phyloP scores from a whole-genome alignment of 2,329 filamentous ascomycete genomes.

The Ceratocystis variospora region DNA sequence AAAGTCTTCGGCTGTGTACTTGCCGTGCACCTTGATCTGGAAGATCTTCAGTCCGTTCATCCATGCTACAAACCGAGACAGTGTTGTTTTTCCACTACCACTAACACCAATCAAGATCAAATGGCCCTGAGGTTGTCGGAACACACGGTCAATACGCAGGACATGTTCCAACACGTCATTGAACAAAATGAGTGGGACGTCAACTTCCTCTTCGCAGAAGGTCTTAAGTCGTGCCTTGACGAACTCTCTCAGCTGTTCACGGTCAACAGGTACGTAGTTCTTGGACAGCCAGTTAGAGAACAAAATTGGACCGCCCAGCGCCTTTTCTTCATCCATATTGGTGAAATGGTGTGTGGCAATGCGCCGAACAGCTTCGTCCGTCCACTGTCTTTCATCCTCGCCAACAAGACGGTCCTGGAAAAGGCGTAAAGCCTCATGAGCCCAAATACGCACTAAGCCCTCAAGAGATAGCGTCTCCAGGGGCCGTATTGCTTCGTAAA shows the following conservation, averaged over 20 bases:
- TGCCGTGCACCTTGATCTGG: slow-evolving; percentile 99
- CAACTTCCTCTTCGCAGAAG: slow-evolving; percentile 98
- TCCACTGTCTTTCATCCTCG: slow-evolving; percentile 92
- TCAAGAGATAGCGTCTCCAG: slow-evolving; percentile 79
- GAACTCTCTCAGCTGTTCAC: slow-evolving; percentile 88
- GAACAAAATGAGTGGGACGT: slow-evolving; percentile 96
- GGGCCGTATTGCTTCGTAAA: slow-evolving; percentile 92
- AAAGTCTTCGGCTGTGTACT: slow-evolving; percentile 96
- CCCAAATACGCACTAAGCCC: slow-evolving; percentile 92
- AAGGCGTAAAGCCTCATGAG: slow-evolving; percentile 85
- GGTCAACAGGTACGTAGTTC: slow-evolving; percentile 93
- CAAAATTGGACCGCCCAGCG: slow-evolving; percentile 81
- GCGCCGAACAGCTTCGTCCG: slow-evolving; percentile 69
- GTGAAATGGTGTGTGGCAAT: slow-evolving; percentile 90
- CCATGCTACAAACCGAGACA: slow-evolving; percentile 97
- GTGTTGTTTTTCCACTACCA: slow-evolving; percentile 93
- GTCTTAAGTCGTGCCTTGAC: slow-evolving; percentile 94
- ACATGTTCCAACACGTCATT: slow-evolving; percentile 98
- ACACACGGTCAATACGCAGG: slow-evolving; percentile 93
- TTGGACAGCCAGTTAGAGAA: slow-evolving; percentile 99
- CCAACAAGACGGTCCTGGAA: slow-evolving; percentile 95
- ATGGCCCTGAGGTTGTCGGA: slow-evolving; percentile 95
- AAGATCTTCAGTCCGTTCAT: slow-evolving; percentile 99
- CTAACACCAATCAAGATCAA: slow-evolving; percentile 97
- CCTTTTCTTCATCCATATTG: slow-evolving; percentile 79